Conservation (phyloP, 2,329 filamentous ascomycete genomes). For the Paraphaeosphaeria sporulosa region DNA sequence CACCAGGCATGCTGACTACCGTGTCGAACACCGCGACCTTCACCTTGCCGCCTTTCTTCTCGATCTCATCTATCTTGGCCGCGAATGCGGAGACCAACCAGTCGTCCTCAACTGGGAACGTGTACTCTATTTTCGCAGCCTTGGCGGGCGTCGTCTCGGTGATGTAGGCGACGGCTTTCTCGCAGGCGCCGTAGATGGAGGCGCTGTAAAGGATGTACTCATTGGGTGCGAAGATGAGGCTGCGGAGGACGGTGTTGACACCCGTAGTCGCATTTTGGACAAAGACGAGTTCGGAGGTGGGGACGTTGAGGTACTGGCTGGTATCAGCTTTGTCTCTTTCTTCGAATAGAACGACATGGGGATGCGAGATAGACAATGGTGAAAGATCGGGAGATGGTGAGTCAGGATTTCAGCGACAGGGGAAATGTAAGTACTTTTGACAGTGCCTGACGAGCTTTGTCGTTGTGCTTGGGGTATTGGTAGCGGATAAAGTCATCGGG, state of each 20-base stretch:
- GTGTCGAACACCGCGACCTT: constrained; percentile 80
- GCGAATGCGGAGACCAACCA: constrained; percentile 70
- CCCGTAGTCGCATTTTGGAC: constrained; percentile 82
- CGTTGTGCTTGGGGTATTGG: constrained; percentile 68
- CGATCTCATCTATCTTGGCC: constrained; percentile 62
- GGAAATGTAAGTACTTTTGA: constrained; percentile 22
- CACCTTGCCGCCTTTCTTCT: constrained; percentile 66
- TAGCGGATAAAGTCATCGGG: constrained; percentile 82
- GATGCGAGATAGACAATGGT: too few relatives aligned
- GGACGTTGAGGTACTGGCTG: constrained; percentile 66
- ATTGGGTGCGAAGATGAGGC: constrained; percentile 70
- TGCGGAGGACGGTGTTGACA: constrained; percentile 81
- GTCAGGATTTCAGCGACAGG: not conserved
- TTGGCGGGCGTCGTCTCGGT: constrained; percentile 68
- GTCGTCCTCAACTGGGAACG: constrained; percentile 74
- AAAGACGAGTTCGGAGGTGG: constrained; percentile 73
- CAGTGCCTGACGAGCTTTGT: constrained; percentile 69
- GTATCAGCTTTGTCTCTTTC: constrained; percentile 52
- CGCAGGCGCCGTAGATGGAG: constrained; percentile 80
- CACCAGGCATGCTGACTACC: constrained; percentile 78
- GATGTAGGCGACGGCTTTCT: constrained; percentile 75
- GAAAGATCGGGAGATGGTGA: too few relatives aligned
- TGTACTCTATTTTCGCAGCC: constrained; percentile 64
- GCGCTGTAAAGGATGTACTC: constrained; percentile 83
- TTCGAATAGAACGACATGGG: too few relatives aligned